Conservation (phyloP, 2,329 filamentous ascomycete species). For the Sporothrix globosa region DNA sequence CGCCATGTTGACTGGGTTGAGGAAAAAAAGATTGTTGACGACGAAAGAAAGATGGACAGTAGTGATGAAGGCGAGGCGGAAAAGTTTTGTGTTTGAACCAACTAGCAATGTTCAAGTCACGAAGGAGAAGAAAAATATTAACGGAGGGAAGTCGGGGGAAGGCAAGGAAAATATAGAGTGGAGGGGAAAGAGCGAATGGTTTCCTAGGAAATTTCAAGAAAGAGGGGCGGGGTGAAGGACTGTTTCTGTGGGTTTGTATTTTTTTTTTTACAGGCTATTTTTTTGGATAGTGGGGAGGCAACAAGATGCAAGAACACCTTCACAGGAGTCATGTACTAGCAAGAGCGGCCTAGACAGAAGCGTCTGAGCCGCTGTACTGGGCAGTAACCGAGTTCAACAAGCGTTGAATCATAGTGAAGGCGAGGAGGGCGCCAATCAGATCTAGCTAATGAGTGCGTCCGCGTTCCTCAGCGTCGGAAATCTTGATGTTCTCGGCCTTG, state of each 20-base stretch:
- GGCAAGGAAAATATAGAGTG: slow-evolving; percentile 34
- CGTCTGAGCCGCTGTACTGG: neutral
- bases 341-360: neutral
- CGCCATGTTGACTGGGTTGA: slow-evolving; percentile 59
- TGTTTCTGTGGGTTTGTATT: slow-evolving; percentile 24
- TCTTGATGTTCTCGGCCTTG: neutral
- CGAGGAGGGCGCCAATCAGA: slow-evolving; percentile 29
- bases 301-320: slow-evolving; percentile 26
- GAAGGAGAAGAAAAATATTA: slow-evolving; percentile 35
- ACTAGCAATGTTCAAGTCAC: slow-evolving; percentile 30
- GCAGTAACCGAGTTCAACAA: neutral
- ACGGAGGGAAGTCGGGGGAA: slow-evolving; percentile 36
- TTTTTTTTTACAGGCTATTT: slow-evolving; percentile 30
- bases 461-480: slow-evolving; percentile 22
- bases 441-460: slow-evolving; percentile 16
- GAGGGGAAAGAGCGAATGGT: slow-evolving; percentile 36
- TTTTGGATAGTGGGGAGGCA: slow-evolving; percentile 28
- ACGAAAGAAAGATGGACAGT: slow-evolving; percentile 41
- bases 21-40: slow-evolving; percentile 38
- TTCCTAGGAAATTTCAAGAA: slow-evolving; percentile 31
- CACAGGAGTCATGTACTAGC: neutral
- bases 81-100: slow-evolving; percentile 34
- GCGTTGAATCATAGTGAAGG: slow-evolving; percentile 1
- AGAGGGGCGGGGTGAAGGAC: slow-evolving; percentile 31
- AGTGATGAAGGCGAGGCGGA: slow-evolving; percentile 39